These are phyloP conservation scores for Hordeum vulgare DNA, from an alignment of 176 grass and related monocot species.

Conservation along the genomic window MorexV3_pseudomolecules_assembly NC_058523.1:187591711-187592210, in stretches of 20 bases:
- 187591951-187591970: slow-evolving; percentile 5
- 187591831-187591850: neutral
- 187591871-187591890: slow-evolving; percentile 4
- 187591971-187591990: neutral
- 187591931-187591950: slow-evolving; percentile 14
- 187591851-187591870: neutral
- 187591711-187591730: slow-evolving; percentile 22
- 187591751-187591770: slow-evolving; percentile 7
- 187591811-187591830: slow-evolving; percentile 8
- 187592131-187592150: slow-evolving; percentile 1
- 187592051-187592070: too few relatives aligned
- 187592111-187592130: slow-evolving; percentile 8
- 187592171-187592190: slow-evolving; percentile 76
- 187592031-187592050: neutral
- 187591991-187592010: neutral
- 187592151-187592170: slow-evolving; percentile 59
- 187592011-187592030: neutral
- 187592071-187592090: neutral
- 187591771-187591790: neutral
- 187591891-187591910: neutral
- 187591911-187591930: neutral
- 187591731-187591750: slow-evolving; percentile 6
- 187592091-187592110: slow-evolving; percentile 1
- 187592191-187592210: slow-evolving; percentile 67
- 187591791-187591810: neutral